These are phyloP conservation scores for Aspergillus quadricinctus DNA, from an alignment of 2,329 filamentous ascomycete genomes.

Conservation along the genomic window DNA sequence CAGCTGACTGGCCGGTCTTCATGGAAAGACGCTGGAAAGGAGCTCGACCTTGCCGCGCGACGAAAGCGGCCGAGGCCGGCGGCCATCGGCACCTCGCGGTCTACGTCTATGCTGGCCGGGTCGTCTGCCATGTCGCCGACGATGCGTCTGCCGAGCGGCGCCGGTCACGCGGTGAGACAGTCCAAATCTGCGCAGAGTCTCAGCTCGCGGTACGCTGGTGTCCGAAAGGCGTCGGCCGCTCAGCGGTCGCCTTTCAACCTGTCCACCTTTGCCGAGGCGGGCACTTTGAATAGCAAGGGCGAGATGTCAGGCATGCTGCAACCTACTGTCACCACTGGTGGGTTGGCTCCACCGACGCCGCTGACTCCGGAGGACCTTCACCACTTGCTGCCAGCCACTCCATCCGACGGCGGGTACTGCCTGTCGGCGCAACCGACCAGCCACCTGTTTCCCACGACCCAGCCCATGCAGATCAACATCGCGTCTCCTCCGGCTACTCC, in stretches of 20 bases:
- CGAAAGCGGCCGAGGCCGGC: conserved; percentile 45
- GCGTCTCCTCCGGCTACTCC: conserved; percentile 45
- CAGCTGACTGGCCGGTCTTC: conserved; percentile 24
- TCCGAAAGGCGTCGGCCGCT: conserved; percentile 43
- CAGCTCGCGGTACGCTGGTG: conserved; percentile 42
- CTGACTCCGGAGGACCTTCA: conserved; percentile 42
- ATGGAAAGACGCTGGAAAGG: conserved; percentile 37
- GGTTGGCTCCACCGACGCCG: conserved; percentile 40
- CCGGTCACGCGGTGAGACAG: conserved; percentile 40
- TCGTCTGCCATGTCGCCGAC: conserved; percentile 42
- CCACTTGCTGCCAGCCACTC: conserved; percentile 37
- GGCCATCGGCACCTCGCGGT: conserved; percentile 41
- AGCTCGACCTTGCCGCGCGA: conserved; percentile 44
- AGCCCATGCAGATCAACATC: conserved; percentile 39
- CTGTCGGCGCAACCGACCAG: conserved; percentile 29
- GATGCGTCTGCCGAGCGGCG: conserved; percentile 27
- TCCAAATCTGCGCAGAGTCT: conserved; percentile 45
- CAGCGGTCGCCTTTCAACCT: conserved; percentile 47
- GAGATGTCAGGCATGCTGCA: conserved; percentile 31
- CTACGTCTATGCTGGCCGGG: conserved; percentile 34
- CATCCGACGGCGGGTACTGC: conserved; percentile 36
- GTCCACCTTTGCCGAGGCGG: conserved; percentile 42
- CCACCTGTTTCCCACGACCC: conserved; percentile 35
- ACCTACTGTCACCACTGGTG: conserved; percentile 31
- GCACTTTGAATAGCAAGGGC: conserved; percentile 31